These are phyloP conservation scores for Cladosporium sp. DNA, from an alignment of 2,329 filamentous ascomycete genomes.

Conservation along the genomic window DNA sequence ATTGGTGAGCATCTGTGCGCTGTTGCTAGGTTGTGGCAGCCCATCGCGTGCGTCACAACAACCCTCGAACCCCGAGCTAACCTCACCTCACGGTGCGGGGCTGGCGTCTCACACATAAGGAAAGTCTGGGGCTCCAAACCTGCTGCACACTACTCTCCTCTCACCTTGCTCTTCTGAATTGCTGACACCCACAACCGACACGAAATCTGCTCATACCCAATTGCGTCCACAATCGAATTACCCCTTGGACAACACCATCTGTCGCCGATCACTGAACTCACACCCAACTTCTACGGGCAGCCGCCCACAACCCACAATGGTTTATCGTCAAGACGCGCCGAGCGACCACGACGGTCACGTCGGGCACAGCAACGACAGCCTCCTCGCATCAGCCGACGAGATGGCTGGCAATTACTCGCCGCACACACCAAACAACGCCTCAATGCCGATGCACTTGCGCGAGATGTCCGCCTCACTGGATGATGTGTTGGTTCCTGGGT, in stretches of 20 bases:
- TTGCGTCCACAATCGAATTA: no score
- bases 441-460: no score
- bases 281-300: no score
- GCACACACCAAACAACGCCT: neutral
- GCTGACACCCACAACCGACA: no score
- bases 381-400: slow-evolving; percentile 5
- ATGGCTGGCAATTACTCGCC: slow-evolving; percentile 5
- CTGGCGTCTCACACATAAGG: neutral
- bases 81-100: neutral
- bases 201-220: no score
- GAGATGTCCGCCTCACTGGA: neutral
- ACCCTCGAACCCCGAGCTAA: neutral
- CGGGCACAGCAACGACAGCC: slow-evolving; percentile 5
- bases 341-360: neutral
- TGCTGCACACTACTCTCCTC: neutral
- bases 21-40: neutral
- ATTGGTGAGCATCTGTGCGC: neutral
- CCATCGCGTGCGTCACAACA: neutral
- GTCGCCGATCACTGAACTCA: no score
- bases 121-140: neutral
- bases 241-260: no score
- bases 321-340: no score
- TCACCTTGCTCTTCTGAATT: neutral
- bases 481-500: no score
- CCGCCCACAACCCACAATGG: no score